Base-by-base conservation (phyloP, 352 stramenopile species). In the Globisporangium emineosum region DNA sequence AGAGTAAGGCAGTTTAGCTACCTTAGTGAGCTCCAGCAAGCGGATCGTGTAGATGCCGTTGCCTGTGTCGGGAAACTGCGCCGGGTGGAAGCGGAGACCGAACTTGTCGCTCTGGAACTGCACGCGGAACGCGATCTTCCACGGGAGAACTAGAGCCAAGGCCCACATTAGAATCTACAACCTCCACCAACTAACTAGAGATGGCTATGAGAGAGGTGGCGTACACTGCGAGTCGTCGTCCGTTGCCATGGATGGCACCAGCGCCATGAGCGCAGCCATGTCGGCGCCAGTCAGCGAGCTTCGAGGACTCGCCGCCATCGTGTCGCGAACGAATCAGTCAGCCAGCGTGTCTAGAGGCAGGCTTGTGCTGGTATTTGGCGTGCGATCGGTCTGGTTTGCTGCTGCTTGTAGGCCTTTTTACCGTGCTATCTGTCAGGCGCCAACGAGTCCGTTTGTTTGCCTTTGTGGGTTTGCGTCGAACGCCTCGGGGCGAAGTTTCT, bases 11-110 rank as follows among this genome's bases (percentile, higher is more conserved):
- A n/a, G n/a, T n/a, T n/a, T n/a, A n/a, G n/a, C 21, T 49, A 77
- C 81, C 71, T 86, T 86, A 55, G 70, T 91, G 60, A 94, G 73
- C 54, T 94, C 83, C 7, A 91, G 72, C 9, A 94, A 59, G 23
- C 85, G 82, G 43, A 94, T 90, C 21, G 70, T 91, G 66, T 94
- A 94, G 21, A 93, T 64, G n/a, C 86, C 86, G 57, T 94, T 94
- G 35, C 86, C 86, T 17, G 83, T 94, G 72, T 93, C 83, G 1
- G 86, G 83, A 29, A 84, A 90, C 60, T 91, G 81, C 33, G 86
- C 83, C 1, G 82, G 74, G 30, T 93, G 81, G 70, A 94, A 93
- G 47, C 85, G 85, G 27, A 94, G 58, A 0, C 86, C 86, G 8
- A 91, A 78, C 66, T 91, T 94, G 6, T 93, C 81, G 47, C 76